Evolutionary conservation across 78 protist species (phyloP), one percentile per base, ranked within the genome.

Genomic region (Dictyostelium capitatum): DNA sequence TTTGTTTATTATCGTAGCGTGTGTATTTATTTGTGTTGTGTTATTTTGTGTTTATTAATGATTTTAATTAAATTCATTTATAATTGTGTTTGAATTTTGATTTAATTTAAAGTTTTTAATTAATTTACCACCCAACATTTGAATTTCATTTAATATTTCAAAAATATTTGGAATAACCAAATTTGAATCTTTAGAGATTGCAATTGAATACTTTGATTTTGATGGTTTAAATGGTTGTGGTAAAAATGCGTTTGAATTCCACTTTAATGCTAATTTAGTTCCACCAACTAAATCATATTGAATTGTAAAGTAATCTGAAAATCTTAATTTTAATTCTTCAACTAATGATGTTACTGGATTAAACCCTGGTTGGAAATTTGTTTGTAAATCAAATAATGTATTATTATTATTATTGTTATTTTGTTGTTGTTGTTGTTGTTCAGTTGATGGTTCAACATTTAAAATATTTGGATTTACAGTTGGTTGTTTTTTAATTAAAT

Each of bases 231-330:
- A 74, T 20, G 92, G 30, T 20, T 17, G 14, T 74, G 92, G 92
- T 28, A 28, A 8, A 11, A 57, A 56, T 4, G 70, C 77, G 4
- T 62, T 19, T 17, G 51, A 28, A 14, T 74, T 74, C 92, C 92
- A 84, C 59, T 84, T 72, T 7, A 84, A 14, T 23, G 54, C 41
- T 1, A 84, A 46, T 57, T 57, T 74, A 57, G 54, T 50, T 20
- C 92, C 92, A 56, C 92, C 92, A 57, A 84, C 56, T 9, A 56
- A 62, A 74, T 84, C 92, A 84, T 84, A 84, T 47, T 37, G 47
- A 43, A 84, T 30, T 30, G 51, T 47, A 41, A 80, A 84, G 19
- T 84, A 84, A 25, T 84, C 82, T 10, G 59, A 56, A 50, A 74
- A 74, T 75, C 50, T 72, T 11, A 46, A 57, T 19, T 75, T 84